phyloP scores from a whole-genome alignment of 2,329 filamentous ascomycete genomes.

The Sporothrix inflata region DNA sequence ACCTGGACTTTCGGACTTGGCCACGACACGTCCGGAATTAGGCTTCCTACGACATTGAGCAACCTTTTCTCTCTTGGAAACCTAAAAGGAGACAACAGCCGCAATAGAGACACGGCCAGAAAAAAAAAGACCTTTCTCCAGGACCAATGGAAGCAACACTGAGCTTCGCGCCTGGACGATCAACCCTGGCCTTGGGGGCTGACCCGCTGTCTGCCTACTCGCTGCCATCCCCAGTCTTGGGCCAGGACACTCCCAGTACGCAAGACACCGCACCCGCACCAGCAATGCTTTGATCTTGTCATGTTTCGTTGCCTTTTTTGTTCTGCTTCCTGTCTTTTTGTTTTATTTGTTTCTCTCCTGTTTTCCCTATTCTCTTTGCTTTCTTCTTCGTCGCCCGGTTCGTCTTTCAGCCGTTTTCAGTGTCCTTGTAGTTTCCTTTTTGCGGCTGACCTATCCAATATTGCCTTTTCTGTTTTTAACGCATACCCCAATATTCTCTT shows the following conservation, averaged over 20 bases:
- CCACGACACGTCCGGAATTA: neutral
- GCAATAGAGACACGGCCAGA: neutral
- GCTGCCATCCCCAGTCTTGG: constrained; percentile 26
- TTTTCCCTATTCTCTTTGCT: neutral
- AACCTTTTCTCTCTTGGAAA: neutral
- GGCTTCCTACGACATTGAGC: neutral
- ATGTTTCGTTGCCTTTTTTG: neutral
- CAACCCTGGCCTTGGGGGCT: constrained; percentile 24
- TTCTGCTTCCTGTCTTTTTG: neutral
- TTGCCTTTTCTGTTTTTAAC: constrained; percentile 7
- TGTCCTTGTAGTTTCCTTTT: neutral
- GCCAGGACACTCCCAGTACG: constrained; percentile 34
- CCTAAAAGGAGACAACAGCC: neutral
- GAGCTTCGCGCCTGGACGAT: constrained; percentile 26
- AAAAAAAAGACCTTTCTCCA: neutral
- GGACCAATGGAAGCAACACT: constrained; percentile 26
- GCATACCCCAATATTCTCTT: neutral
- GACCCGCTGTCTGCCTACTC: constrained; percentile 29
- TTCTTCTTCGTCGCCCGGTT: neutral
- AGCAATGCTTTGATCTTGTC: constrained; percentile 11
- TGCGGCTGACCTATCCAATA: constrained; percentile 21
- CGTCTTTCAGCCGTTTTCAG: constrained; percentile 2
- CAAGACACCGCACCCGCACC: constrained; percentile 10
- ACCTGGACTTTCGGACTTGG: neutral
- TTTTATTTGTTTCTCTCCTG: neutral